Evolutionary conservation across 768 basidiomycete species (phyloP).

Genomic region (Kwoniella shandongensis): DNA sequence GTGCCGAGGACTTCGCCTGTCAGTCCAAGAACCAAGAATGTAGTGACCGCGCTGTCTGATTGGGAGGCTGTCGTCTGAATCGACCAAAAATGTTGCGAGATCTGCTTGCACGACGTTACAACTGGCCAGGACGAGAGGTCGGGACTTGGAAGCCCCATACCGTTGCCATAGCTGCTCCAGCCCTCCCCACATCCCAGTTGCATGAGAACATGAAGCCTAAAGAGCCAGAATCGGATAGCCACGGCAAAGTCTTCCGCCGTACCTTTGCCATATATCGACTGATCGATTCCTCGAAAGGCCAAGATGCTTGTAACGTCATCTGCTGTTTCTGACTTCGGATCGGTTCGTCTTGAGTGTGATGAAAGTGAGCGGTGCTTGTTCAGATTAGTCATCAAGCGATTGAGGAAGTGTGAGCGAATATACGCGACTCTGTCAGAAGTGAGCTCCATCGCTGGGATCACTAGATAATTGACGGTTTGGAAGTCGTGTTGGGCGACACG

Average conservation of each 20-base stretch:
- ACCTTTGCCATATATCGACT: constrained; percentile 7
- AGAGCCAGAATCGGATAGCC: constrained; percentile 32
- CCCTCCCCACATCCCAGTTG: constrained; percentile 25
- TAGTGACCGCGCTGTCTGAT: neutral
- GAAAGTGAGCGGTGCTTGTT: constrained; percentile 1
- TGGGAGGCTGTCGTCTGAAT: constrained; percentile 12
- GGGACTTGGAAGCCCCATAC: constrained; percentile 19
- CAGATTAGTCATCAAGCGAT: neutral
- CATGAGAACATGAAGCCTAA: constrained; percentile 22
- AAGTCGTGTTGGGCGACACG: neutral
- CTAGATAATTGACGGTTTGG: neutral
- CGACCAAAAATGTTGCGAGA: constrained; percentile 24
- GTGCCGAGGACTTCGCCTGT: constrained; percentile 34
- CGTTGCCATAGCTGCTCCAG: constrained; percentile 24
- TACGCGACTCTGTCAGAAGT: constrained; percentile 1
- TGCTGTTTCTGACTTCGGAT: neutral
- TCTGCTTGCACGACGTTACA: constrained; percentile 11
- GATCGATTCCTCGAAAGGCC: constrained; percentile 23
- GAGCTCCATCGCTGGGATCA: neutral
- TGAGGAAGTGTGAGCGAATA: constrained; percentile 17
- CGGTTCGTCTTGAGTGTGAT: neutral
- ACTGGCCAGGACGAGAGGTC: constrained; percentile 30
- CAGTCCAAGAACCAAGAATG: constrained; percentile 8
- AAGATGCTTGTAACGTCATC: neutral
- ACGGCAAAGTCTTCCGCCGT: constrained; percentile 12